Evolutionary conservation across 2,329 filamentous ascomycete species (phyloP).

Genomic region (Pezicula neosporulosa): DNA sequence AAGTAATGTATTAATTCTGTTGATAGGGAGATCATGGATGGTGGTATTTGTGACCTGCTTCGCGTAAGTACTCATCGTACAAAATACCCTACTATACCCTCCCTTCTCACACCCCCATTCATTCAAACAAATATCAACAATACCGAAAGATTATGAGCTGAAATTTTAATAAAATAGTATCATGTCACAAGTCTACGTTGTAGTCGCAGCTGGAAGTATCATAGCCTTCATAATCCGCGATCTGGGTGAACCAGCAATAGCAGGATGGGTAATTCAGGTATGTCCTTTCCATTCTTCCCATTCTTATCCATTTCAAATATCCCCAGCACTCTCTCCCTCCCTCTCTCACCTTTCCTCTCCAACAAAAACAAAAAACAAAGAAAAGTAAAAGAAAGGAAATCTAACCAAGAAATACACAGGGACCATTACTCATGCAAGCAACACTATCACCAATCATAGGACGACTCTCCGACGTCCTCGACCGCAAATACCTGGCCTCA

Average conservation of each 20-base stretch:
- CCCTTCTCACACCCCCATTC: no score
- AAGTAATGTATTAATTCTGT: neutral
- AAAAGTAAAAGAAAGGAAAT: no score
- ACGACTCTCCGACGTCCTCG: slow-evolving; percentile 52
- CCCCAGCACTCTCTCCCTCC: no score
- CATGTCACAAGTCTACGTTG: slow-evolving; percentile 52
- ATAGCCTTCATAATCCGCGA: slow-evolving; percentile 53
- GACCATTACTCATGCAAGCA: slow-evolving; percentile 53
- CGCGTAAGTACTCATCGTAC: slow-evolving; percentile 28
- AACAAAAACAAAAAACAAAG: no score
- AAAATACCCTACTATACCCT: no score
- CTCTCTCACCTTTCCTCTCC: no score
- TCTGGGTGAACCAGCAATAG: slow-evolving; percentile 44
- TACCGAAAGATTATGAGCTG: neutral
- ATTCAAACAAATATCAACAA: neutral
- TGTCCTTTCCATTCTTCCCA: no score
- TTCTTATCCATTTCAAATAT: no score
- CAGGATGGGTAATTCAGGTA: slow-evolving; percentile 54
- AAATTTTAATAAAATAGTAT: slow-evolving; percentile 33
- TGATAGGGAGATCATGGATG: slow-evolving; percentile 53
- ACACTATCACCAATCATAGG: slow-evolving; percentile 53
- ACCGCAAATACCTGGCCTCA: slow-evolving; percentile 49
- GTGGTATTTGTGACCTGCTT: slow-evolving; percentile 48
- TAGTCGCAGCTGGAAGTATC: slow-evolving; percentile 51
- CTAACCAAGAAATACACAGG: slow-evolving; percentile 29